Evolutionary conservation across 2,329 filamentous ascomycete species (phyloP).

Genomic region (Beauveria medogensis): DNA sequence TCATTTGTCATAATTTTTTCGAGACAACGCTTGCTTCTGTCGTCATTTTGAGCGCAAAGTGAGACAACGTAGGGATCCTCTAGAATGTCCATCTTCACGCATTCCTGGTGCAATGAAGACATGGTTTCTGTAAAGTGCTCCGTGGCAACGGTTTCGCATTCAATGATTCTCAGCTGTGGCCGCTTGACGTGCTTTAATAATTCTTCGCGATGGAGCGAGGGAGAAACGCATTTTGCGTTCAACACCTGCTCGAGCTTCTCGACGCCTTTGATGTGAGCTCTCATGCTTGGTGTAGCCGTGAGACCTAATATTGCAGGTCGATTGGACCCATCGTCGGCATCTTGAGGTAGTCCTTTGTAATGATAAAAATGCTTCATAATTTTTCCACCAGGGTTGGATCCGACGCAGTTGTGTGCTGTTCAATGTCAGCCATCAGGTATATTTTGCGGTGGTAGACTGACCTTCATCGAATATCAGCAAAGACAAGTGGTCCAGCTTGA

Average conservation of each 20-base stretch:
- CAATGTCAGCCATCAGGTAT: conserved; percentile 11
- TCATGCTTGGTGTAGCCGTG: conserved; percentile 70
- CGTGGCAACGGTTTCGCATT: conserved; percentile 21
- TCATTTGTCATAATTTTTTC: conserved; percentile 30
- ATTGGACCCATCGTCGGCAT: conserved; percentile 18
- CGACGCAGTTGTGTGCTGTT: conserved; percentile 65
- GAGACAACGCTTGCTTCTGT: conserved; percentile 32
- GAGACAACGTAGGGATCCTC: conserved; percentile 53
- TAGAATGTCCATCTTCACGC: conserved; percentile 41
- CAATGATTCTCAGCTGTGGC: conserved; percentile 43
- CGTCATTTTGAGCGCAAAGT: conserved; percentile 34
- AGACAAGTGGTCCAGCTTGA: conserved; percentile 53
- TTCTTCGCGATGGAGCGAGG: conserved; percentile 60
- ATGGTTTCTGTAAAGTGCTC: conserved; percentile 29
- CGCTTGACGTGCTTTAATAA: conserved; percentile 59
- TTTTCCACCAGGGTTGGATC: conserved; percentile 53
- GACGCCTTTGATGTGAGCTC: conserved; percentile 46
- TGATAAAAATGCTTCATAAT: conserved; percentile 72
- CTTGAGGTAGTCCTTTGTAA: conserved; percentile 25
- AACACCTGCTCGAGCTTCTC: conserved; percentile 60
- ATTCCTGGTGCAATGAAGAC: conserved; percentile 32
- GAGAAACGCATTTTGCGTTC: conserved; percentile 60
- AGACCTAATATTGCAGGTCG: conserved; percentile 68
- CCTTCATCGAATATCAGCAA: conserved; percentile 81
- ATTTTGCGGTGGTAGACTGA: conserved; percentile 20